phyloP scores from a whole-genome alignment of 2,329 filamentous ascomycete genomes.

The Pyricularia grisea region DNA sequence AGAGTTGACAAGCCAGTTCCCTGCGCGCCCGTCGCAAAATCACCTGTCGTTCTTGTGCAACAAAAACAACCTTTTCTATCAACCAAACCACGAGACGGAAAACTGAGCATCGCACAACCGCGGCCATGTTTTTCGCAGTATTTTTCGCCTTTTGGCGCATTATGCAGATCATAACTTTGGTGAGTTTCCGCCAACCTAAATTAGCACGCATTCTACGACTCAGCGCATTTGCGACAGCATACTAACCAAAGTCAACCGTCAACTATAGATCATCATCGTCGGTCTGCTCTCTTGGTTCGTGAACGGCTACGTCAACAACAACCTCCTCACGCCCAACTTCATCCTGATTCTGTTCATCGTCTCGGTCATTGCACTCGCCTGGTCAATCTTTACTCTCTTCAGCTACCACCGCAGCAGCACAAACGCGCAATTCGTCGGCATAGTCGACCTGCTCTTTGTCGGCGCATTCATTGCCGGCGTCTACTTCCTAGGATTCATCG shows the following conservation, averaged over 20 bases:
- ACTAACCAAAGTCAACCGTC: not conserved
- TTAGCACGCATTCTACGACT: not conserved
- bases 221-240: not conserved
- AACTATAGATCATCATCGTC: conserved; percentile 48
- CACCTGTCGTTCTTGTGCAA: not conserved
- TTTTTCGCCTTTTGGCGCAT: conserved; percentile 56
- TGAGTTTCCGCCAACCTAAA: conserved; percentile 22
- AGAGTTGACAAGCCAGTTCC: not conserved
- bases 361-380: conserved; percentile 51
- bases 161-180: conserved; percentile 52
- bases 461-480: conserved; percentile 56
- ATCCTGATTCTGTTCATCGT: conserved; percentile 61
- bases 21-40: not conserved
- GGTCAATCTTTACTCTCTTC: conserved; percentile 57
- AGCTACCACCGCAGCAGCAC: conserved; percentile 52
- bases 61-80: not conserved
- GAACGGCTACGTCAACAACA: conserved; percentile 44
- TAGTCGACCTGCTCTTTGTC: conserved; percentile 52
- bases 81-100: not conserved
- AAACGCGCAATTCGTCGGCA: conserved; percentile 51
- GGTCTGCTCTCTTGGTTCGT: conserved; percentile 62
- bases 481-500: conserved; percentile 49
- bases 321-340: conserved; percentile 50
- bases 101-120: not conserved
- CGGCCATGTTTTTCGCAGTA: conserved; percentile 52